Evolutionary conservation across 2,329 filamentous ascomycete species (phyloP), one percentile per base, ranked within the genome.

Genomic region (Alternaria postmessia): DNA sequence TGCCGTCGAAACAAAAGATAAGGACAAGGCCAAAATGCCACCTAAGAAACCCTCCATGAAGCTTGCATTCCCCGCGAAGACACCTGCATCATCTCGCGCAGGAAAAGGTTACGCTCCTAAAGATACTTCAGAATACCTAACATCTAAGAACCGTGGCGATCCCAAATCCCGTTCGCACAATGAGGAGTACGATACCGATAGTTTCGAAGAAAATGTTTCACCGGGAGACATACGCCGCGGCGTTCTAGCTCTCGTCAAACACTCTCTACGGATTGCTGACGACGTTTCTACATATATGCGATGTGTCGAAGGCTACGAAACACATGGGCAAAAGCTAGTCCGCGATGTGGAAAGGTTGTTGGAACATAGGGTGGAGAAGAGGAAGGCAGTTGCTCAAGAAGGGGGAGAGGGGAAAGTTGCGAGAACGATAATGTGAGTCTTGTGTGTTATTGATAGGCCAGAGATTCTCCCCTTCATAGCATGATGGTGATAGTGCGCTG

Each of bases 261-360:
- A 22, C 22, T 48, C 53, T 24, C 34, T 55, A 3, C 22, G 20
- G 14, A 20, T 55, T 14, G 14, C 43, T 12, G 53, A 55, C 7
- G 24, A 47, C 3, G 43, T 49, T 3, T 1, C 14, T 0, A 5
- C 1, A 11, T 55, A 55, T 6, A 55, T 55, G 43, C 38, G 12
- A 16, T 5, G 1, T 49, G 1, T 18, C n/a, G 5, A 1, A 2
- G 44, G 2, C 14, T 5, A 47, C 5, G 52, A 47, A 16, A 22
- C 1, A 47, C 42, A 47, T 0, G 42, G 42, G 9, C 7, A 20
- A n/a, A 42, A 18, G 22, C 32, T 54, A 1, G 24, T 47, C 1
- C 5, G 52, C 8, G 52, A 6, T 18, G 11, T 47, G 14, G 3
- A 34, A 1, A 7, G 12, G 5, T 42, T 47, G 9, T 44, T 47